Conservation (phyloP, 768 basidiomycete genomes). For the Collybiopsis confluens region DNA sequence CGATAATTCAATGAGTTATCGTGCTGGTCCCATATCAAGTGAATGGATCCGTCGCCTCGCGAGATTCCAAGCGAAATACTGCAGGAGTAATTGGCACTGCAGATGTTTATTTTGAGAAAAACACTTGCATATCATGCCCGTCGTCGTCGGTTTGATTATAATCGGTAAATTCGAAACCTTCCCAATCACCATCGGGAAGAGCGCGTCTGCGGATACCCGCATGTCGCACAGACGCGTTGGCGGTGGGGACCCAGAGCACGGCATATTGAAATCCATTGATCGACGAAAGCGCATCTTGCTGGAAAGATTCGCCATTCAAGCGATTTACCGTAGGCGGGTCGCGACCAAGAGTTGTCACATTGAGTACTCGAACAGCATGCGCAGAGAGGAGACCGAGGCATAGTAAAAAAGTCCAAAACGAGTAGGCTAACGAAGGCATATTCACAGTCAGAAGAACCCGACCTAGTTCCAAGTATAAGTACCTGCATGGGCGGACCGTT, state of each 20-base stretch:
- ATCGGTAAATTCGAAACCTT: constrained; percentile 26
- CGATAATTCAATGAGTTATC: constrained; percentile 31
- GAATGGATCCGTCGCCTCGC: constrained; percentile 29
- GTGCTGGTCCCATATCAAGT: constrained; percentile 32
- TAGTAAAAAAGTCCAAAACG: background rate
- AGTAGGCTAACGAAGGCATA: background rate
- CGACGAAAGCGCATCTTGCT: constrained; percentile 28
- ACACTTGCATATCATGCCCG: constrained; percentile 26
- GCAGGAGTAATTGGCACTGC: background rate
- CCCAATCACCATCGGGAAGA: constrained; percentile 20
- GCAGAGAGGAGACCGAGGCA: background rate
- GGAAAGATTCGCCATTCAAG: constrained; percentile 33
- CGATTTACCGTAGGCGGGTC: constrained; percentile 31
- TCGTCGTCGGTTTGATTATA: constrained; percentile 34
- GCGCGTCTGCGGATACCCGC: constrained; percentile 22
- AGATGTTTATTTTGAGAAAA: background rate
- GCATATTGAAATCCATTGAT: constrained; percentile 34
- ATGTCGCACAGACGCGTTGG: constrained; percentile 25
- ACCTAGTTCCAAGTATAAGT: no score
- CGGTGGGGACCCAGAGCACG: constrained; percentile 22
- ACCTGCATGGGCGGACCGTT: no score
- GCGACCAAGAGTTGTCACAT: constrained; percentile 20
- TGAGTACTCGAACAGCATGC: constrained; percentile 4
- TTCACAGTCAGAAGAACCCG: background rate
- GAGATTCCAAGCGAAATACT: constrained; percentile 34